Evolutionary conservation across 768 basidiomycete species (phyloP).

Genomic region (Mycena metata): DNA sequence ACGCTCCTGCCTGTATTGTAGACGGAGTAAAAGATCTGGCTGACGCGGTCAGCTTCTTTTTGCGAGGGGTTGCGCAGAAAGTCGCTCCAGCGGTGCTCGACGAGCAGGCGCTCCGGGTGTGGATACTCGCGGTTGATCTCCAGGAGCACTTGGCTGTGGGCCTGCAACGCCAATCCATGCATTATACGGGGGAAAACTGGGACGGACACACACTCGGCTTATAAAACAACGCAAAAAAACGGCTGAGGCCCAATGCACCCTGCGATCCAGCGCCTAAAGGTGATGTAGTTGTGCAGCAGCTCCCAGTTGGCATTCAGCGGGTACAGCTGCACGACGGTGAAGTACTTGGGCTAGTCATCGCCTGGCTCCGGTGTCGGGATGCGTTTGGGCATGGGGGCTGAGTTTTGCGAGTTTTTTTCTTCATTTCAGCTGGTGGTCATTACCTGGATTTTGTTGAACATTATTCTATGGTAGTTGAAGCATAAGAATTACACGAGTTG

Average conservation of each 20-base stretch:
- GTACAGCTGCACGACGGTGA: slow-evolving; percentile 62
- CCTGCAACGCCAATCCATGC: slow-evolving; percentile 45
- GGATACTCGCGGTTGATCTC: slow-evolving; percentile 58
- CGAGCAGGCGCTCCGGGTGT: slow-evolving; percentile 55
- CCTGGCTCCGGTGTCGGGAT: slow-evolving; percentile 44
- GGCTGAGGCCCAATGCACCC: slow-evolving; percentile 54
- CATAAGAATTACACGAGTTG: too few species aligned
- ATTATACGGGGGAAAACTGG: too few species aligned
- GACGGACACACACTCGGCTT: slow-evolving; percentile 60
- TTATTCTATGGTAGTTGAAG: too few species aligned
- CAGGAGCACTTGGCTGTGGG: slow-evolving; percentile 62
- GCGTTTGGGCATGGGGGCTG: slow-evolving; percentile 50
- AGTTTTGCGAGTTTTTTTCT: too few species aligned
- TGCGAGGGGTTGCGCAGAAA: slow-evolving; percentile 55
- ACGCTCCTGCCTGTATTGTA: slow-evolving; percentile 58
- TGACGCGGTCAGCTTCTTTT: slow-evolving; percentile 53
- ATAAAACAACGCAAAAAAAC: slow-evolving; percentile 59
- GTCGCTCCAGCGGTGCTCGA: slow-evolving; percentile 65
- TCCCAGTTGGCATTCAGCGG: slow-evolving; percentile 65
- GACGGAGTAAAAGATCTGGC: slow-evolving; percentile 58
- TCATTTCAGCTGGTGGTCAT: too few species aligned
- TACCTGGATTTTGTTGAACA: too few species aligned
- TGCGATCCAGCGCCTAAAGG: slow-evolving; percentile 63
- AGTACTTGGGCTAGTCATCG: slow-evolving; percentile 62
- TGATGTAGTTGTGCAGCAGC: slow-evolving; percentile 52